Base-by-base conservation (phyloP, 2,329 filamentous ascomycete species). In the Leptosphaerulina australis region DNA sequence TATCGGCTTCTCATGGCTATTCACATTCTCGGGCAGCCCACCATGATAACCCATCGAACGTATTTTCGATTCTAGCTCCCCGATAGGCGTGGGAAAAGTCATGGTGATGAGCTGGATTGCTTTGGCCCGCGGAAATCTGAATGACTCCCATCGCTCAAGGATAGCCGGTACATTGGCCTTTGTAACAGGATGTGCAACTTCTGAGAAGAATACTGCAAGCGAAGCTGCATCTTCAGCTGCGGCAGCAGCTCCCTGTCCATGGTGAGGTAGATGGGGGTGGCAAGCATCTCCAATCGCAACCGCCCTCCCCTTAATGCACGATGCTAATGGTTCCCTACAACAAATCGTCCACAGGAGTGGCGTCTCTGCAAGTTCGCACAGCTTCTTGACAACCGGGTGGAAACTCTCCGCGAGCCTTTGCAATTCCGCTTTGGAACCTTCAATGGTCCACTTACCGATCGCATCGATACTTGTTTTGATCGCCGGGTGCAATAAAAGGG, bases 301-400 rank as follows among this genome's bases (percentile, higher is more conserved):
- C 5, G 40, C 35, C 22, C 24, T 44, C 6, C 40, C 40, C 8
- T 30, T 50, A 20, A 44, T 22, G 21, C 35, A 50, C 4, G 29
- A 50, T 24, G 22, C 29, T 28, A 45, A 40, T 4, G 47, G 40
- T 14, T 45, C 40, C 9, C 40, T 44, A 12, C 29, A 40, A 25
- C 40, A 50, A 9, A 50, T 50, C 2, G 47, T 50, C 40, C 40
- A 50, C 4, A 50, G 14, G 7, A 50, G n/a, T 10, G 35, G 40
- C 9, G 28, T 50, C 9, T 21, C 39, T 40, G 47, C 47, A 12
- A 50, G 40, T 12, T 50, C 33, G 22, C 46, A 50, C 17, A 50
- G 8, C 14, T 44, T 50, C 28, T 22, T 38, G 8, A 44, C 47
- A 15, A 31, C 31, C 14, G 47, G 47, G 11, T 44, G 40, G 14